Evolutionary conservation across 2,329 filamentous ascomycete species (phyloP).

Genomic region (Ceratocystis alfenasii): DNA sequence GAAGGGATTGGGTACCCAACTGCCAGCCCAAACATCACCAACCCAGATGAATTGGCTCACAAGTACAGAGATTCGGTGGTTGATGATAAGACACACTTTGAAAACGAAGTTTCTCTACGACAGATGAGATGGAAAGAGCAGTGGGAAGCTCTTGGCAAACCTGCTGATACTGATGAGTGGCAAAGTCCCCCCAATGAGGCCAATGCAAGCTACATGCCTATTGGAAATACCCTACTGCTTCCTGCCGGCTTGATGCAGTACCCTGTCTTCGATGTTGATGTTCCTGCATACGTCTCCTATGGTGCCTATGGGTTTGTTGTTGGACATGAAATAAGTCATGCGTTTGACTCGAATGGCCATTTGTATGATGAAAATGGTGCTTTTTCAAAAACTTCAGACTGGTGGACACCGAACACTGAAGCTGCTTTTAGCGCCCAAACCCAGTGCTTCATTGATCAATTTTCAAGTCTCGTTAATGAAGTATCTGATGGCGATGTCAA

Average conservation of each 20-base stretch:
- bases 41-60: conserved; percentile 42
- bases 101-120: conserved; percentile 43
- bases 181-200: conserved; percentile 47
- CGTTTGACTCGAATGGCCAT: conserved; percentile 54
- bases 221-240: conserved; percentile 57
- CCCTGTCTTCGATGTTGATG: conserved; percentile 50
- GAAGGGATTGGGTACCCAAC: conserved; percentile 59
- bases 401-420: conserved; percentile 53
- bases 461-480: conserved; percentile 28
- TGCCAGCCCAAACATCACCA: conserved; percentile 48
- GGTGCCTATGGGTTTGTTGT: conserved; percentile 56
- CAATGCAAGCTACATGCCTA: conserved; percentile 56
- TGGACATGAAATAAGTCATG: conserved; percentile 59
- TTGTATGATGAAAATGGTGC: conserved; percentile 50
- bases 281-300: conserved; percentile 55
- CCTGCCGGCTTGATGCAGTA: conserved; percentile 59
- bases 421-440: conserved; percentile 46
- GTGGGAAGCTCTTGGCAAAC: conserved; percentile 49
- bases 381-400: conserved; percentile 42
- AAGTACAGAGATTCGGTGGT: conserved; percentile 47
- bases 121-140: conserved; percentile 37
- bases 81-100: conserved; percentile 41
- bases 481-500: background rate
- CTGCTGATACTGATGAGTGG: conserved; percentile 49
- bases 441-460: conserved; percentile 56